Base-by-base conservation (phyloP, 306 rosid genomes). In the Malus orientalis region DNA sequence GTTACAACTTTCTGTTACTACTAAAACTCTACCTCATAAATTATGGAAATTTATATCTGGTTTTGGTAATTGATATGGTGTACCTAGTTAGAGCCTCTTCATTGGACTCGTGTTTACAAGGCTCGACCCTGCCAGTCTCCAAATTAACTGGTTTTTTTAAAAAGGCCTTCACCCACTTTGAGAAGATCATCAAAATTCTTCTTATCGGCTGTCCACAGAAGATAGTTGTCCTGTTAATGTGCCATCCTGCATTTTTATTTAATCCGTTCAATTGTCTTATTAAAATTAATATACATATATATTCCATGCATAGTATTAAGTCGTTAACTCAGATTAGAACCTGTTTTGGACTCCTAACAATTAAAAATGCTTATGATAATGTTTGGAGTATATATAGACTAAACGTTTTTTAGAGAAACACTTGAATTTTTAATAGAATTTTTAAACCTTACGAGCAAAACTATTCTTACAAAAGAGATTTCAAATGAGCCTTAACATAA, bases 31-130 rank as follows among this genome's bases (percentile, higher is more conserved):
- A n/a, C 40, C 70, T 3, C 20, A 67, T 1, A 59, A 20, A 25
- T 19, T 27, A 7, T 14, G 4, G 10, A 13, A 63, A 3, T 55
- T n/a, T 45, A 10, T 23, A 1, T 11, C 42, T 13, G 11, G 19
- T 38, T 57, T 13, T 62, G 67, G 67, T 63, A 54, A 7, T 54
- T 57, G 22, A 20, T 54, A 54, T 19, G 22, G 12, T 64, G 29
- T 64, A 88, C 92, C 88, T 87, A 33, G 15, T 27, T 30, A 90
- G 88, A 78, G 96, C 93, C 61, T 78, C 42, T 27, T 69, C 82
- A 67, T 90, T 90, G 44, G 87, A 86, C 59, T 78, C 91, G 2
- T 64, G 10, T 20, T 38, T 18, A 69, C 23, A 4, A 25, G 75
- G 44, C 55, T 84, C 83, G 6, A 65, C 86, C 10, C 20, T 61